These are phyloP conservation scores for Pisolithus tinctorius DNA, from an alignment of 768 basidiomycete genomes.

Conservation along the genomic window DNA sequence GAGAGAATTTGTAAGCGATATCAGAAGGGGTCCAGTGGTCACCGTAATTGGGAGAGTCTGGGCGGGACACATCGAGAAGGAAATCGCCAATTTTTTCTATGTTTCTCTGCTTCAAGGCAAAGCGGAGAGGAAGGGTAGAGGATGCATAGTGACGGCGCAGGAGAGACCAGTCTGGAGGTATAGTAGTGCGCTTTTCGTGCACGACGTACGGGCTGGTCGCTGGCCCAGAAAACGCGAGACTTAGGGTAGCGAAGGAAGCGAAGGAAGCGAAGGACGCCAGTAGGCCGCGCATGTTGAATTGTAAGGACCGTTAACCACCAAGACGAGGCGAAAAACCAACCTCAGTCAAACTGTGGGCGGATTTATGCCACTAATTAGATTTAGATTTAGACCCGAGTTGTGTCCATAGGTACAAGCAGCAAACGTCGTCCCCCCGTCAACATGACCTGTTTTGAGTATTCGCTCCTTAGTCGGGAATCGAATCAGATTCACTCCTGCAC, in stretches of 20 bases:
- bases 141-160: constrained; percentile 25
- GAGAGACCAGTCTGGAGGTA: constrained; percentile 34
- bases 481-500: too few species aligned
- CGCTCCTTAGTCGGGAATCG: too few species aligned
- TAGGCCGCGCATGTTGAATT: not conserved
- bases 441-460: too few species aligned
- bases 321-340: not conserved
- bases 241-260: constrained; percentile 1
- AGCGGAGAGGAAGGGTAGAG: constrained; percentile 35
- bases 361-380: too few species aligned
- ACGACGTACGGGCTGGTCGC: constrained; percentile 35
- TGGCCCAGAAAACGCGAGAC: constrained; percentile 5
- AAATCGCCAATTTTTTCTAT: constrained; percentile 33
- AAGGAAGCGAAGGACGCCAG: not conserved
- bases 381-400: too few species aligned
- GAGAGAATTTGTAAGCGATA: constrained; percentile 38
- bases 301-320: not conserved
- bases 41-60: constrained; percentile 38
- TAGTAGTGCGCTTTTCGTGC: constrained; percentile 32
- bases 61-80: constrained; percentile 38
- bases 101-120: constrained; percentile 40
- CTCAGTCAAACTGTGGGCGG: too few species aligned
- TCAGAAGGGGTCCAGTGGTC: constrained; percentile 37
- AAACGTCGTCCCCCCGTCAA: too few species aligned
- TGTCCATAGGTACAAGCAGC: too few species aligned